phyloP scores from a whole-genome alignment of 495 filamentous ascomycete species.

The Endocarpon pusillum region DNA sequence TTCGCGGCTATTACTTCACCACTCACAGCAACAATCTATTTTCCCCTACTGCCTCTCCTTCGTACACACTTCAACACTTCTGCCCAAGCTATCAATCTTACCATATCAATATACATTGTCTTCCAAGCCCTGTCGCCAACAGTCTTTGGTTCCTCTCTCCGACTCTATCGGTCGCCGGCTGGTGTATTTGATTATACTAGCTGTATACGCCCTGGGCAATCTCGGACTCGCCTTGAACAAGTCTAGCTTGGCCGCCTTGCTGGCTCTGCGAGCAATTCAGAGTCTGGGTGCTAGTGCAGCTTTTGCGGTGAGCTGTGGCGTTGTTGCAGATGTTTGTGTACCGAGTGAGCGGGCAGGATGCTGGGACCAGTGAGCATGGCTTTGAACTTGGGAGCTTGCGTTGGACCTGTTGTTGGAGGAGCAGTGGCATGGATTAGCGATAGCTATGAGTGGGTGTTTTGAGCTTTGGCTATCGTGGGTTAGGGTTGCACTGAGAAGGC shows the following conservation, averaged over 20 bases:
- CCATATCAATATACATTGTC: conserved; percentile 17
- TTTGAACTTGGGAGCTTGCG: conserved; percentile 7
- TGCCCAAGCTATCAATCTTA: conserved; percentile 19
- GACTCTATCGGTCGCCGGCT: conserved; percentile 22
- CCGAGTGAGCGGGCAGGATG: conserved; percentile 18
- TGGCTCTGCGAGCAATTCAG: conserved; percentile 21
- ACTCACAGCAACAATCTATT: conserved; percentile 19
- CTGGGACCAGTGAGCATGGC: conserved; percentile 13
- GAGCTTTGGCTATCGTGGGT: conserved; percentile 7
- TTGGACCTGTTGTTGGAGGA: conserved; percentile 10
- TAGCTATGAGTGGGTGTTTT: conserved; percentile 9
- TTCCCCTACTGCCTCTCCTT: conserved; percentile 15
- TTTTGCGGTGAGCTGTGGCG: conserved; percentile 14
- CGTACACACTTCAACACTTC: conserved; percentile 9
- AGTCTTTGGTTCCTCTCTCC: conserved; percentile 21
- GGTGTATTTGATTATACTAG: conserved; percentile 16
- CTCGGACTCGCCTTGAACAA: conserved; percentile 19
- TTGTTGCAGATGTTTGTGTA: conserved; percentile 18
- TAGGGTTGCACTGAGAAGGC: not conserved
- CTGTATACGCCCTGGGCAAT: conserved; percentile 17
- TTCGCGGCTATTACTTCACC: conserved; percentile 12
- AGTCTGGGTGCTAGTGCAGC: conserved; percentile 19
- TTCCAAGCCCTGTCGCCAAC: conserved; percentile 21
- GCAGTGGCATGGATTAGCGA: conserved; percentile 6
- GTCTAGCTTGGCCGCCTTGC: conserved; percentile 15